Conservation (phyloP, 352 stramenopile genomes). For the Phytophthora kernoviae region DNA sequence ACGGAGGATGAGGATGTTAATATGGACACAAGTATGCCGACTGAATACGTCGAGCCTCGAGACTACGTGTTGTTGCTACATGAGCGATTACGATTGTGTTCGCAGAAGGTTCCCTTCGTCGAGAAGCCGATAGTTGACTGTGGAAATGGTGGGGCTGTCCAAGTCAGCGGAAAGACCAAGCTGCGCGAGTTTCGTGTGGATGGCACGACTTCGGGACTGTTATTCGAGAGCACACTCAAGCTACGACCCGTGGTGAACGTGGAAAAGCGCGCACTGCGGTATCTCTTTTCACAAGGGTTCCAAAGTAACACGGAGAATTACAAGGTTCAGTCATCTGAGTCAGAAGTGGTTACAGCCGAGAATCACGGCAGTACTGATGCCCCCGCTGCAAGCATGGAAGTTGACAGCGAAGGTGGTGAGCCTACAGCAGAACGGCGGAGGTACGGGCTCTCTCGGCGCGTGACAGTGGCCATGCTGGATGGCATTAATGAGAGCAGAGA, state of each 20-base stretch:
- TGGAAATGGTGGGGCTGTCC: neutral
- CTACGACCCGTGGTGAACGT: constrained; percentile 61
- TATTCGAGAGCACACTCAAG: constrained; percentile 80
- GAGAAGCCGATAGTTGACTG: constrained; percentile 19
- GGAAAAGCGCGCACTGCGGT: constrained; percentile 61
- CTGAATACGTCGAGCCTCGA: constrained; percentile 15
- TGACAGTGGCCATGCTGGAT: constrained; percentile 59
- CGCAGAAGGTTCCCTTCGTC: constrained; percentile 62
- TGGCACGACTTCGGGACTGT: constrained; percentile 57
- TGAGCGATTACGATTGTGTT: constrained; percentile 65
- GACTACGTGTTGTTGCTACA: constrained; percentile 66
- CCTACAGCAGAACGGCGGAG: constrained; percentile 18
- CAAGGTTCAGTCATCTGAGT: constrained; percentile 6
- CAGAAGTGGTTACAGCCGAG: neutral
- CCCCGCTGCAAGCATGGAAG: constrained; percentile 8
- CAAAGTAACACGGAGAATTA: constrained; percentile 36
- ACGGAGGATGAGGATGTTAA: constrained; percentile 22
- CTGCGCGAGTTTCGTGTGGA: constrained; percentile 71
- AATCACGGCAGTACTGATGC: constrained; percentile 3
- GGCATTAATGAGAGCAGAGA: constrained; percentile 48
- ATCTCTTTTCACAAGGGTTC: constrained; percentile 73
- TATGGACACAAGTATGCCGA: constrained; percentile 10
- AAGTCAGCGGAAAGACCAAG: constrained; percentile 21
- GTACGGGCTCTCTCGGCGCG: constrained; percentile 36
- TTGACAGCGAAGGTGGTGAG: constrained; percentile 12